Evolutionary conservation across 495 filamentous ascomycete species (phyloP).

Genomic region (Aspergillus diversus): DNA sequence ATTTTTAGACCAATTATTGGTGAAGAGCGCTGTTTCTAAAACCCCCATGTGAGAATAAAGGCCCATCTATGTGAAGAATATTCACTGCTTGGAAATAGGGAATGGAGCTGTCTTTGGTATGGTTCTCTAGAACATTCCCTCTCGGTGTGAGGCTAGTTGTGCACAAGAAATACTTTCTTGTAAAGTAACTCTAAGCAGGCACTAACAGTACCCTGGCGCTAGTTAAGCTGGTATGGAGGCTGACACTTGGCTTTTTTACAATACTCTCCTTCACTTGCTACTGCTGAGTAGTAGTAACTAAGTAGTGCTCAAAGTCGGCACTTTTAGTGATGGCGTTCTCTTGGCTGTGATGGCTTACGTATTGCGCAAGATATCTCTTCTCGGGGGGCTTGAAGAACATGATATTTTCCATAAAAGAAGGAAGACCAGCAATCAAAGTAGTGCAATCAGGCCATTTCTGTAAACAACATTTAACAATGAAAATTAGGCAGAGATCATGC

Average conservation of each 20-base stretch:
- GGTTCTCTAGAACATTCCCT: neutral
- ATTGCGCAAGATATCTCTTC: no score
- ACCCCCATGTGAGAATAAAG: neutral
- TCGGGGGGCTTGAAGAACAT: no score
- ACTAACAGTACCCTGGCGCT: conserved; percentile 7
- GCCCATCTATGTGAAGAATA: neutral
- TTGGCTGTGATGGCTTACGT: no score
- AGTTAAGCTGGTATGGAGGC: conserved; percentile 6
- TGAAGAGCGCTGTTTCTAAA: neutral
- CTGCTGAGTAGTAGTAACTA: no score
- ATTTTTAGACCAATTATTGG: conserved; percentile 17
- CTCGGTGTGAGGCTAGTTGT: no score
- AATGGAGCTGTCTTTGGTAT: neutral
- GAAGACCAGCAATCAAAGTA: no score
- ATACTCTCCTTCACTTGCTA: neutral
- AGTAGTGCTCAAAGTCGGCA: neutral
- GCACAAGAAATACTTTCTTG: neutral
- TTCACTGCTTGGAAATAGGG: neutral
- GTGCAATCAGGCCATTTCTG: neutral
- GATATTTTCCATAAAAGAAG: no score
- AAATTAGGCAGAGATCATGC: neutral
- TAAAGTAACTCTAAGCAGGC: conserved; percentile 5
- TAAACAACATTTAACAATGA: neutral
- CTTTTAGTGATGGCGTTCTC: conserved; percentile 14
- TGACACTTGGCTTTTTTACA: conserved; percentile 20